These are phyloP conservation scores for Pythium rishiriense DNA, from an alignment of 352 stramenopile genomes.

Conservation along the genomic window DNA sequence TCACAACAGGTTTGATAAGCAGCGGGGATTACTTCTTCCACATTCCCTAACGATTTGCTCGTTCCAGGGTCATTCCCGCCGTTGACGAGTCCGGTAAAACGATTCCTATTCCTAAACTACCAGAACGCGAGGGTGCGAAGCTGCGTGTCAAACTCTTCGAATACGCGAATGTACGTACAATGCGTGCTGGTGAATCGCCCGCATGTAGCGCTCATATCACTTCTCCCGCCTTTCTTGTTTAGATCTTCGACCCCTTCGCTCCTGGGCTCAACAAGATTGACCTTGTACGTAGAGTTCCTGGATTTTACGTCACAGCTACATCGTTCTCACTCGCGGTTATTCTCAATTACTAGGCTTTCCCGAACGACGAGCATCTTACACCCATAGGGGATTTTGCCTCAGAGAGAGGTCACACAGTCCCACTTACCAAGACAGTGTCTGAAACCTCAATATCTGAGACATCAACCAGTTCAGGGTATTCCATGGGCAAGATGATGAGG, in stretches of 20 bases:
- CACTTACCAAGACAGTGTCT: constrained; percentile 55
- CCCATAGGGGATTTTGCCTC: constrained; percentile 72
- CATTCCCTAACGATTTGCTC: neutral
- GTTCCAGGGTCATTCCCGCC: constrained; percentile 62
- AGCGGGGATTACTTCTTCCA: neutral
- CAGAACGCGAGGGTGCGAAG: constrained; percentile 68
- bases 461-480: constrained; percentile 55
- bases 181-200: neutral
- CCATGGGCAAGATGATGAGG: constrained; percentile 70
- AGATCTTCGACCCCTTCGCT: constrained; percentile 85
- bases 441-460: constrained; percentile 53
- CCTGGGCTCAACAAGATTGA: constrained; percentile 70
- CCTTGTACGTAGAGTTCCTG: constrained; percentile 33
- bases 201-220: neutral
- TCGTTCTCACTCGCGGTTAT: neutral
- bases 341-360: constrained; percentile 51
- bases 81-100: constrained; percentile 65
- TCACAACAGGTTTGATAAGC: constrained; percentile 70
- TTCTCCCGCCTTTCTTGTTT: neutral
- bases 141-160: constrained; percentile 61
- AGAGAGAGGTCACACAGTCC: constrained; percentile 71
- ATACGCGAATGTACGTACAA: constrained; percentile 48
- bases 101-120: constrained; percentile 68
- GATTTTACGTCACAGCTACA: neutral
- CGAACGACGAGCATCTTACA: constrained; percentile 80